phyloP scores from a whole-genome alignment of 768 basidiomycete genomes.

The Strobilomyces confusus region DNA sequence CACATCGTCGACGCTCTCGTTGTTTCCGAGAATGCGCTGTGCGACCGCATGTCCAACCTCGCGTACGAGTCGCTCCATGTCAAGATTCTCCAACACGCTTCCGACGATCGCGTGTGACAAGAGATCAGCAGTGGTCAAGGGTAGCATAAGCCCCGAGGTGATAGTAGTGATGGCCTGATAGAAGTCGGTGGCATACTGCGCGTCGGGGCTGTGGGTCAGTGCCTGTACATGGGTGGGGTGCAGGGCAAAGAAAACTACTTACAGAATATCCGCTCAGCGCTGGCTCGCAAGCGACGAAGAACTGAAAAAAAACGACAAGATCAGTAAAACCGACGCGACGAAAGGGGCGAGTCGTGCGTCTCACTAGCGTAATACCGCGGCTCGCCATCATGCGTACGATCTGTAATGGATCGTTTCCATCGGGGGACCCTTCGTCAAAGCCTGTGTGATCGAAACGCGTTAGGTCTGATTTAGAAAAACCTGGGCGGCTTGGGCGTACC shows the following conservation, averaged over 20 bases:
- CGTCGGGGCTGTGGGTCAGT: conserved; percentile 13
- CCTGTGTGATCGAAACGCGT: conserved; percentile 42
- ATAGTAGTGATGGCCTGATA: conserved; percentile 90
- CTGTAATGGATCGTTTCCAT: conserved; percentile 87
- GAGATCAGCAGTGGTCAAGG: conserved; percentile 90
- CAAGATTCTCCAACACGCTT: conserved; percentile 93
- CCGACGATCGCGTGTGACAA: conserved; percentile 96
- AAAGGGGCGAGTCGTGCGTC: conserved; percentile 24
- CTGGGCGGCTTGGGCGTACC: conserved; percentile 44
- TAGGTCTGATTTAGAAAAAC: conserved; percentile 9
- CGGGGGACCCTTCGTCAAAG: conserved; percentile 91
- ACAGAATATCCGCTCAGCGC: conserved; percentile 91
- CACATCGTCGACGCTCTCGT: conserved; percentile 96
- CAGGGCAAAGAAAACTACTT: conserved; percentile 28
- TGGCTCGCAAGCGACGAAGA: conserved; percentile 99
- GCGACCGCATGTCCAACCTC: conserved; percentile 95
- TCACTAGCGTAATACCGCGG: conserved; percentile 84
- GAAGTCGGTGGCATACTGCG: conserved; percentile 86
- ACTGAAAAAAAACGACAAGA: conserved; percentile 44
- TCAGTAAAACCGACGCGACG: background rate
- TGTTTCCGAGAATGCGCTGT: conserved; percentile 84
- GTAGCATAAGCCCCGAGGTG: conserved; percentile 94
- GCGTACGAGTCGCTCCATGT: conserved; percentile 94
- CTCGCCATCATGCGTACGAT: conserved; percentile 87
- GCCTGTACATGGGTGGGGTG: conserved; percentile 4